Conservation (phyloP, 441 rosid species). For the Metrosideros polymorpha region DNA sequence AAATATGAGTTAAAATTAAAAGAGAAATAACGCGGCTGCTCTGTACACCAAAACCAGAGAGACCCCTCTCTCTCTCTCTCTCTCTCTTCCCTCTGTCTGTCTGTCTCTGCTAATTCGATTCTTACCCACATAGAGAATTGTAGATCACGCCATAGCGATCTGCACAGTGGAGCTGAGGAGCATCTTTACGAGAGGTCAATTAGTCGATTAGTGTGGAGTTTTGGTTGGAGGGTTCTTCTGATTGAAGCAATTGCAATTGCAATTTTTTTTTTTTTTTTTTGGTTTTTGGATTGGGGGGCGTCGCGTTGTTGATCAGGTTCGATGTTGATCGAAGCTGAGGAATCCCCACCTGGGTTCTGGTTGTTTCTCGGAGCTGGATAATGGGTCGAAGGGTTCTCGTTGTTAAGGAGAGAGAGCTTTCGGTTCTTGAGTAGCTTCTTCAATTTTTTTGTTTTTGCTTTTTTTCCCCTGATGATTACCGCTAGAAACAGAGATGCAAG, state of each 20-base stretch:
- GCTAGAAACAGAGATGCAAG: constrained; percentile 57
- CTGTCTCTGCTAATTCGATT: not conserved
- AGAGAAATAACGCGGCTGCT: constrained; percentile 33
- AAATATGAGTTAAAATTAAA: not conserved
- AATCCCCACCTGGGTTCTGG: constrained; percentile 23
- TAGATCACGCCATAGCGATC: constrained; percentile 30
- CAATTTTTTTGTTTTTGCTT: not conserved
- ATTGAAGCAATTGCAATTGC: constrained; percentile 2
- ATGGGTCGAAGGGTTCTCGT: constrained; percentile 18
- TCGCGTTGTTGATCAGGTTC: constrained; percentile 35
- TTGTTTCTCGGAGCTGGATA: constrained; percentile 17
- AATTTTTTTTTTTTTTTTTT: not conserved
- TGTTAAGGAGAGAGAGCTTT: constrained; percentile 13
- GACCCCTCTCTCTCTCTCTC: constrained; percentile 9
- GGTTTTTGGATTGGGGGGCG: not conserved
- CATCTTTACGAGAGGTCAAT: not conserved
- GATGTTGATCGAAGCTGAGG: constrained; percentile 23
- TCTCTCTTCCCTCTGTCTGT: constrained; percentile 6
- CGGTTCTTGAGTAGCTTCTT: not conserved
- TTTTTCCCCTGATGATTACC: constrained; percentile 40
- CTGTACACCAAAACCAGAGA: constrained; percentile 29
- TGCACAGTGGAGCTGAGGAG: not conserved
- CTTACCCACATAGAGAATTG: constrained; percentile 3
- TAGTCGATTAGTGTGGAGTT: not conserved
- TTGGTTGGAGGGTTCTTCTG: not conserved